These are phyloP conservation scores for Stephanodiscus triporus DNA, from an alignment of 108 stramenopile species.

Conservation along the genomic window DNA sequence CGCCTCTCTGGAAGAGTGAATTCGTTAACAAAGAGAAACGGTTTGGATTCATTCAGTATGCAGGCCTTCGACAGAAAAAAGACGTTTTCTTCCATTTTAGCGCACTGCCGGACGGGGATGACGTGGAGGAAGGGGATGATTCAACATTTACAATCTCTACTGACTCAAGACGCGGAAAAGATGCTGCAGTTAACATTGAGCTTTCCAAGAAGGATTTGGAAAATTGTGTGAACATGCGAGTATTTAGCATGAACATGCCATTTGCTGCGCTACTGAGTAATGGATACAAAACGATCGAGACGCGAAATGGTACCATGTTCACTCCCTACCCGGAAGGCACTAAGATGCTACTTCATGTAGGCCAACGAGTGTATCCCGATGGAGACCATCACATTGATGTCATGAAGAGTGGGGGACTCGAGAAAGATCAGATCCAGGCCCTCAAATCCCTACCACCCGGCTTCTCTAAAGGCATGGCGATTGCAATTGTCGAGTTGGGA, in stretches of 20 bases:
- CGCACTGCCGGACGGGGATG: conserved; percentile 39
- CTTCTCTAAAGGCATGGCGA: conserved; percentile 63
- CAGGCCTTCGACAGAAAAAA: conserved; percentile 32
- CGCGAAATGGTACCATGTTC: conserved; percentile 87
- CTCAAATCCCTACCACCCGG: conserved; percentile 63
- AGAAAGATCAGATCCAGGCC: conserved; percentile 56
- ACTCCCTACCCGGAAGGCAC: conserved; percentile 68
- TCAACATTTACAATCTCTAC: conserved; percentile 44
- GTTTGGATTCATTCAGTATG: conserved; percentile 68
- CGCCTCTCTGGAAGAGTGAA: conserved; percentile 51
- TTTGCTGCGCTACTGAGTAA: conserved; percentile 82
- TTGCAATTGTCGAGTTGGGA: conserved; percentile 77
- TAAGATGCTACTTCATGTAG: conserved; percentile 75
- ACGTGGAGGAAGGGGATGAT: conserved; percentile 61
- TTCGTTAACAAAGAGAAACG: conserved; percentile 56
- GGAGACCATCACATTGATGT: conserved; percentile 70
- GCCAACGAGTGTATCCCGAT: conserved; percentile 80
- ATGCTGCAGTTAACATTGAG: conserved; percentile 46
- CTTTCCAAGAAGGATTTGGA: conserved; percentile 26
- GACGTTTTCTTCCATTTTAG: conserved; percentile 78
- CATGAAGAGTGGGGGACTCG: conserved; percentile 60
- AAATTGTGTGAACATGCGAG: conserved; percentile 46
- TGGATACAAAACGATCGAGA: conserved; percentile 82
- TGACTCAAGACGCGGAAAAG: conserved; percentile 56
- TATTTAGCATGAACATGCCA: conserved; percentile 83